Evolutionary conservation across 306 rosid species (phyloP).

Genomic region (Macrotyloma uniflorum): DNA sequence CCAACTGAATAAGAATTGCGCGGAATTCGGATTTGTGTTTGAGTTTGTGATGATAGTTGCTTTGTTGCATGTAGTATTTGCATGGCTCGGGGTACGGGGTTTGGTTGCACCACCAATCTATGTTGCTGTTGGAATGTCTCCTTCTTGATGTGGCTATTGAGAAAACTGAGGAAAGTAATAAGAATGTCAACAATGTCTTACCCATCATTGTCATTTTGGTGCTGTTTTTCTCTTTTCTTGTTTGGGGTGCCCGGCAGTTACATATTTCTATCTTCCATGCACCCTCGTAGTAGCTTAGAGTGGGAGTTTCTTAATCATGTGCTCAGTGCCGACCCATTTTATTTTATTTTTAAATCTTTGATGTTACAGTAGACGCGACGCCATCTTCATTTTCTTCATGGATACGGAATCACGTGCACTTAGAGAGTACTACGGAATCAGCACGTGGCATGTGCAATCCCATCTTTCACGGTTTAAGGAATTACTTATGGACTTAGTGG

Average conservation of each 20-base stretch:
- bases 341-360: background rate
- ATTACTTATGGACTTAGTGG: background rate
- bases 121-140: conserved; percentile 34
- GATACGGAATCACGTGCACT: background rate
- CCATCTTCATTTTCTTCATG: background rate
- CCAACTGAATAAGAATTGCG: conserved; percentile 43
- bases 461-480: background rate
- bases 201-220: conserved; percentile 41
- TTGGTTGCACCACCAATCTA: conserved; percentile 75
- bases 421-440: conserved; percentile 6
- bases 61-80: conserved; percentile 55
- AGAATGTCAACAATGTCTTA: conserved; percentile 34
- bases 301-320: conserved; percentile 25
- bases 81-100: conserved; percentile 83
- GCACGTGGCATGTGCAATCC: conserved; percentile 19
- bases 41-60: conserved; percentile 22
- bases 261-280: conserved; percentile 27
- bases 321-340: background rate
- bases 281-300: conserved; percentile 29
- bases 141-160: conserved; percentile 49
- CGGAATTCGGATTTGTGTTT: conserved; percentile 60
- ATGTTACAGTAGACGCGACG: conserved; percentile 19
- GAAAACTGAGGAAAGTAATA: conserved; percentile 42
- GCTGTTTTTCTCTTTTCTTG: conserved; percentile 15
- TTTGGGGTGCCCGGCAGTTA: conserved; percentile 35